Evolutionary conservation across 345 rosid species (phyloP), one percentile per base, ranked within the genome.

Genomic region (Rhizophora apiculata): DNA sequence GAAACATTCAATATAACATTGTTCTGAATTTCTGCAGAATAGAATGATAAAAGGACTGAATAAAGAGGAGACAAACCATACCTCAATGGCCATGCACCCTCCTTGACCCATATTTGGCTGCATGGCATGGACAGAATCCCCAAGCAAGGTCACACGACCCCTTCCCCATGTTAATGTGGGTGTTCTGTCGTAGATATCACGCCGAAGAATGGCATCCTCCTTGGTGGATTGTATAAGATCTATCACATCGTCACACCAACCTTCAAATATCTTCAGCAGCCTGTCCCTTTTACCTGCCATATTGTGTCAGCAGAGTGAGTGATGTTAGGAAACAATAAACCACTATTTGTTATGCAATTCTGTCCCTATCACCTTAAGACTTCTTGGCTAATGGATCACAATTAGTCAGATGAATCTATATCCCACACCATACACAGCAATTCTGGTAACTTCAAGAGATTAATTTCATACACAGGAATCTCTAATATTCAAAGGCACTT

Each of bases 1-100:
- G 29, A 63, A 31, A 27, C 49, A 34, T 39, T 19, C 15, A 58
- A 15, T 37, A 59, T n/a, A 21, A 7, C 10, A 34, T 34, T 34
- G 9, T 3, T 43, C 49, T 3, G 18, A 11, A 13, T 3, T 43
- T 22, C n/a, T 6, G 52, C 7, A 27, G 16, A 55, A 36, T 21
- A 52, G 63, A 5, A 65, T 52, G 37, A 15, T 43, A 13, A 8
- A 51, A 15, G 26, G 37, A 31, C 21, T 34, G 49, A 18, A 39
- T 15, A 60, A 55, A 53, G 68, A 60, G 37, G 65, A 58, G 54
- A 60, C 22, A 64, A 81, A 65, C 32, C 22, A 46, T 82, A 94
- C 97, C 90, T 95, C 97, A 78, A 95, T 88, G 62, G 97, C 99
- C 97, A 95, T 95, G 76, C 97, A 95, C 29, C 96, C 99, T 32